Conservation (phyloP, 2,329 filamentous ascomycete genomes). For the Cladophialophora psammophila region DNA sequence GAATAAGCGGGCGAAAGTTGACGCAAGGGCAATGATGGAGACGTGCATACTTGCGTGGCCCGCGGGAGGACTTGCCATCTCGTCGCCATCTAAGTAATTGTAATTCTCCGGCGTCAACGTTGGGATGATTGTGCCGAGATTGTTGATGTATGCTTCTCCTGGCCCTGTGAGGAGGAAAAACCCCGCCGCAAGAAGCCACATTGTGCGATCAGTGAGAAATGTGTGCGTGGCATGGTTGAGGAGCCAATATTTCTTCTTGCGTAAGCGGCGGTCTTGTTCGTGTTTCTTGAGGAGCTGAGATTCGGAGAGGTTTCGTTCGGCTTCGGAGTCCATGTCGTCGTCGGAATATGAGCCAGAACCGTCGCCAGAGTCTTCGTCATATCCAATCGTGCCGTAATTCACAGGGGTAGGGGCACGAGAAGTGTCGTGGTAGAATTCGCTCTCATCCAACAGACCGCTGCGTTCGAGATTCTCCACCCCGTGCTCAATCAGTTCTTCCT, state of each 20-base stretch:
- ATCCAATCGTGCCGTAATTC: slow-evolving; percentile 66
- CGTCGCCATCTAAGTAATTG: slow-evolving; percentile 55
- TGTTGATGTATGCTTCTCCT: slow-evolving; percentile 98
- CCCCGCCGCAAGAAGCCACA: slow-evolving; percentile 92
- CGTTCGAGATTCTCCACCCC: slow-evolving; percentile 90
- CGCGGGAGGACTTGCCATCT: slow-evolving; percentile 57
- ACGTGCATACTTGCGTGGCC: slow-evolving; percentile 81
- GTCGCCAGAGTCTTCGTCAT: slow-evolving; percentile 13
- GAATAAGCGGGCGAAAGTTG: slow-evolving; percentile 86
- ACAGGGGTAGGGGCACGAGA: slow-evolving; percentile 47
- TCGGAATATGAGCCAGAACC: slow-evolving; percentile 41
- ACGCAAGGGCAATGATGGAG: slow-evolving; percentile 87
- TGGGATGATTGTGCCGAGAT: slow-evolving; percentile 89
- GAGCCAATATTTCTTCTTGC: slow-evolving; percentile 84
- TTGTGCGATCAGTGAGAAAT: slow-evolving; percentile 86
- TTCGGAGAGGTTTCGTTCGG: slow-evolving; percentile 55
- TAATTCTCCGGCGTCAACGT: slow-evolving; percentile 76
- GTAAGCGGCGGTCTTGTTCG: slow-evolving; percentile 61
- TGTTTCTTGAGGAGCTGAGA: slow-evolving; percentile 49
- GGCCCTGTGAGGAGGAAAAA: slow-evolving; percentile 95
- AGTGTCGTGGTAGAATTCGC: slow-evolving; percentile 70
- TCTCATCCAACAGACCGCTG: slow-evolving; percentile 80
- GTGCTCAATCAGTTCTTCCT: slow-evolving; percentile 86
- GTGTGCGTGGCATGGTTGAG: slow-evolving; percentile 87
- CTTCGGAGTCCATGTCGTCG: slow-evolving; percentile 51